Evolutionary conservation across 2,329 filamentous ascomycete species (phyloP), one percentile per base, ranked within the genome.

Genomic region (Phaeosphaeriaceae sp.): DNA sequence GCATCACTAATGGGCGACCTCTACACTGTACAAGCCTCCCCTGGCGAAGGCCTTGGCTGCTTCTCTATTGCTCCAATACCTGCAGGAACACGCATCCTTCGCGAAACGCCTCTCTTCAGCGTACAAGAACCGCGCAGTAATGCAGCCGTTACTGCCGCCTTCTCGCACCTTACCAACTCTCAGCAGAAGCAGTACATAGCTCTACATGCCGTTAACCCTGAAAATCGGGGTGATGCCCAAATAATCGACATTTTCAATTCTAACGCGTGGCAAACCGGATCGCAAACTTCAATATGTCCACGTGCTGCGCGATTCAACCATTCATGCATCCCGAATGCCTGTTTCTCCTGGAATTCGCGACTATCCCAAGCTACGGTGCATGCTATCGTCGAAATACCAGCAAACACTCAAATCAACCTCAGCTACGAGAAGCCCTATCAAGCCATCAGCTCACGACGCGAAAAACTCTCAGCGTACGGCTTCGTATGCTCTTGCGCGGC

Each of bases 21-120:
- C 2, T 61, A 60, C 38, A 48, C 47, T 5, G 57, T 73, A 35
- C 51, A 21, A 9, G 50, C 54, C 8, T 59, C 68, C 1, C 60
- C 65, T 0, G 63, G 65, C 28, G 71, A 72, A 54, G 74, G 74
- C 13, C 56, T 74, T 16, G 75, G 74, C 21, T 60, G 71, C 12
- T 71, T 75, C 47, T 72, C 74, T 1, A 60, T 50, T 0, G 36
- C 47, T 1, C 16, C 28, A 16, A 72, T 77, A 16, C 51, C 54
- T 6, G 47, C 50, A 11, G 71, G 73, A n/a, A 68, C 70, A 5
- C 62, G 61, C 37, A 66, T 76, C 32, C 60, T 76, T n/a, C 48
- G 57, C 42, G 74, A 76, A 54, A 43, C 50, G 6, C 71, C 74
- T 2, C 58, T 74, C 13, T 61, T 76, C 53, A 54, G 66, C 42